phyloP scores from a whole-genome alignment of 2,329 filamentous ascomycete species.

The Trichophyton schoenleinii region DNA sequence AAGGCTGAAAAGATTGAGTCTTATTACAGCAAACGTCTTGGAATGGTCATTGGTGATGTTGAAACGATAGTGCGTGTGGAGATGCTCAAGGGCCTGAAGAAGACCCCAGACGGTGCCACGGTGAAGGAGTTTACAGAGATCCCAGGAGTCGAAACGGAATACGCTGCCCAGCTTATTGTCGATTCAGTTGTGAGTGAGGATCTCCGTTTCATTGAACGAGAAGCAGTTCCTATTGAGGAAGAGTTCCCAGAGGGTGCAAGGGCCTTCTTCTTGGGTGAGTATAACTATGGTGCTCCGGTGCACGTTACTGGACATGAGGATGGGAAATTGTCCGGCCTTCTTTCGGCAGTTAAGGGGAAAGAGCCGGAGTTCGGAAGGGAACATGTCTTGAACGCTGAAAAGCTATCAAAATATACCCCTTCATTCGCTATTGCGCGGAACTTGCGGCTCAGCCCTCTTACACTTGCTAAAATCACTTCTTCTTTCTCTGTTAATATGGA shows the following conservation, averaged over 20 bases:
- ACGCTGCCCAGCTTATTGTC: slow-evolving; percentile 82
- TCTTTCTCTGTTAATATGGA: slow-evolving; percentile 78
- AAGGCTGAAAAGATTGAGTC: slow-evolving; percentile 75
- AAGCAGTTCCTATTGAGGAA: slow-evolving; percentile 75
- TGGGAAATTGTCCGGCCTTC: slow-evolving; percentile 64
- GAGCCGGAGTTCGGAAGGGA: slow-evolving; percentile 71
- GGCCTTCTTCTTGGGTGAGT: slow-evolving; percentile 89
- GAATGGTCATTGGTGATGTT: slow-evolving; percentile 71
- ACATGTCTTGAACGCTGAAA: slow-evolving; percentile 59
- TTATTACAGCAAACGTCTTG: slow-evolving; percentile 80
- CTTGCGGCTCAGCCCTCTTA: slow-evolving; percentile 69
- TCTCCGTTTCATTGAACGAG: slow-evolving; percentile 80
- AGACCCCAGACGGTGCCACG: slow-evolving; percentile 80
- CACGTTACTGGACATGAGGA: slow-evolving; percentile 62
- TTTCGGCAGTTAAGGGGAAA: slow-evolving; percentile 58
- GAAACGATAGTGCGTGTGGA: slow-evolving; percentile 87
- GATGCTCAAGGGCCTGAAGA: slow-evolving; percentile 80
- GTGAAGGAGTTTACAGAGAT: slow-evolving; percentile 87
- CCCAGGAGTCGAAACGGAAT: slow-evolving; percentile 73
- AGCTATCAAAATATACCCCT: slow-evolving; percentile 62
- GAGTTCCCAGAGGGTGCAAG: slow-evolving; percentile 75
- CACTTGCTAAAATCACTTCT: slow-evolving; percentile 90
- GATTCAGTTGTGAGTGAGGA: slow-evolving; percentile 85
- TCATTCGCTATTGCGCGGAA: slow-evolving; percentile 80
- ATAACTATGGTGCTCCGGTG: slow-evolving; percentile 81